These are phyloP conservation scores for Bonnemaisonia californica DNA, from an alignment of 31 red algal genomes.

Conservation along the genomic window DNA sequence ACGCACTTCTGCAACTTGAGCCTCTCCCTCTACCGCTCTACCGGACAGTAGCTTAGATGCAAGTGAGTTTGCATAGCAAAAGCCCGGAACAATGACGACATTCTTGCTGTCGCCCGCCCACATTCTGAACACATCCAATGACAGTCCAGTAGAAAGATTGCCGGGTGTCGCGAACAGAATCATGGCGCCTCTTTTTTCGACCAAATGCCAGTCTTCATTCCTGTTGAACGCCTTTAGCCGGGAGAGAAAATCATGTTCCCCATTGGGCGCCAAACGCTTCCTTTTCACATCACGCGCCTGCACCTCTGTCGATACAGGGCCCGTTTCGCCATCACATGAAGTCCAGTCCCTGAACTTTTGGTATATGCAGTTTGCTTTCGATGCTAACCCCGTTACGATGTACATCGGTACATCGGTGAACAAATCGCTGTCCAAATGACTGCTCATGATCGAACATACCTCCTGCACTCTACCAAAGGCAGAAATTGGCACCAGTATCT, in stretches of 20 bases:
- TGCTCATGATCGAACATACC: constrained; percentile 56
- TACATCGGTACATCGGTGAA: constrained; percentile 57
- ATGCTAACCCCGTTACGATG: constrained; percentile 49
- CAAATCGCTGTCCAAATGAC: constrained; percentile 12
- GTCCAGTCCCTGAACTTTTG: constrained; percentile 31
- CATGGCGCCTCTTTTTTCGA: constrained; percentile 46
- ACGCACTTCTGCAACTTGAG: neutral
- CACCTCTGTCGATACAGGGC: too few relatives aligned
- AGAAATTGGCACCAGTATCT: constrained; percentile 76
- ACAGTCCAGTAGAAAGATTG: constrained; percentile 65
- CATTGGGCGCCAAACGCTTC: too few relatives aligned
- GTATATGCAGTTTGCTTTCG: constrained; percentile 42
- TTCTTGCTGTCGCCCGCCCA: constrained; percentile 48
- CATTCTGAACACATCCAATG: constrained; percentile 54
- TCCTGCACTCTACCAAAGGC: constrained; percentile 75
- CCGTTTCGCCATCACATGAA: constrained; percentile 7
- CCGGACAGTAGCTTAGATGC: constrained; percentile 14
- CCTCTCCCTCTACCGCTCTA: neutral
- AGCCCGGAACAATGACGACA: constrained; percentile 48
- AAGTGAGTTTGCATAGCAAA: constrained; percentile 39
- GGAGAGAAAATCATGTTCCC: constrained; percentile 3
- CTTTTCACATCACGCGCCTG: too few relatives aligned
- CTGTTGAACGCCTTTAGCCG: constrained; percentile 48
- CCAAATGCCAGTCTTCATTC: constrained; percentile 39
- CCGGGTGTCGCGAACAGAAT: constrained; percentile 80